Conservation (phyloP, 2,329 filamentous ascomycete species). For the Alternaria gansuensis region DNA sequence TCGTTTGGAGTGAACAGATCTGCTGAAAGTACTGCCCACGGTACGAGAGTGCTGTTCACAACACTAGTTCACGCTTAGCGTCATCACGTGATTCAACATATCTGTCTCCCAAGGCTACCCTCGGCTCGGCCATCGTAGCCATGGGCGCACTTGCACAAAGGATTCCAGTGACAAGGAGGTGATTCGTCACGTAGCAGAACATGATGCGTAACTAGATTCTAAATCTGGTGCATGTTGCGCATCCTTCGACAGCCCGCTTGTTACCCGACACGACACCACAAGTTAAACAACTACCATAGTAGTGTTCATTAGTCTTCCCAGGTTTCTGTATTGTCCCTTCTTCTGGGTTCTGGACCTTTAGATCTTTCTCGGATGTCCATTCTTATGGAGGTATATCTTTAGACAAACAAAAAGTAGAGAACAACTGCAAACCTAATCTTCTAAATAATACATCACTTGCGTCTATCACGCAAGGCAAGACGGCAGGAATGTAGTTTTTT, state of each 20-base stretch:
- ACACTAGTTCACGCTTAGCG: slow-evolving; percentile 8
- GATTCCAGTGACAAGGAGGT: slow-evolving; percentile 5
- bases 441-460: background rate
- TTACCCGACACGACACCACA: slow-evolving; percentile 14
- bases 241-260: slow-evolving; percentile 18
- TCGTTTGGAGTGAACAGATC: background rate
- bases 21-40: background rate
- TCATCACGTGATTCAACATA: slow-evolving; percentile 13
- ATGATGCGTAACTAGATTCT: slow-evolving; percentile 18
- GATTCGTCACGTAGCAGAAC: slow-evolving; percentile 7
- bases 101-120: slow-evolving; percentile 2
- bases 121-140: slow-evolving; percentile 3
- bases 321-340: slow-evolving; percentile 4
- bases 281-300: background rate
- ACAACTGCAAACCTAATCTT: background rate
- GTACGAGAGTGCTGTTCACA: slow-evolving; percentile 14
- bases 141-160: background rate
- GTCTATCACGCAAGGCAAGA: background rate
- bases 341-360: background rate
- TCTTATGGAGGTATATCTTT: no score
- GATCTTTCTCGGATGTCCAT: background rate
- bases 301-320: background rate
- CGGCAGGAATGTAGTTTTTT: background rate
- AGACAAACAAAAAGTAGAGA: background rate
- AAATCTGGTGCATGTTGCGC: slow-evolving; percentile 16